Conservation (phyloP, 2,329 filamentous ascomycete genomes). For the Venturia effusa region DNA sequence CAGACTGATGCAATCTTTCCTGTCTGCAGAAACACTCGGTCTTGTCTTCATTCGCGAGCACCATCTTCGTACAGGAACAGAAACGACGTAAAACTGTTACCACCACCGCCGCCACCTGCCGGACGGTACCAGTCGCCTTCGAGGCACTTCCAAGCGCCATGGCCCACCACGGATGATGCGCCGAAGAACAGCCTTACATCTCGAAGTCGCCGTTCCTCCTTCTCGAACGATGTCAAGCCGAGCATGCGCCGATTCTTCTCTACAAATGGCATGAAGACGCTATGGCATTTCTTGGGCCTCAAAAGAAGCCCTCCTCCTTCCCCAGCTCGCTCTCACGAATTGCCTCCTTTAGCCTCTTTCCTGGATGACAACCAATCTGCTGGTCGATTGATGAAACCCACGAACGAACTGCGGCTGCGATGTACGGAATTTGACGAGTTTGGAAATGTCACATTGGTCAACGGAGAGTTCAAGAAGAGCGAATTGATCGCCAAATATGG, state of each 20-base stretch:
- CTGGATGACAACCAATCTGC: slow-evolving; percentile 50
- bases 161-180: background rate
- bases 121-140: background rate
- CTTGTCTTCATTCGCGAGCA: background rate
- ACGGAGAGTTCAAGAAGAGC: slow-evolving; percentile 94
- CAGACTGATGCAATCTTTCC: background rate
- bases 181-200: slow-evolving; percentile 1
- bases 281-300: background rate
- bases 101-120: background rate
- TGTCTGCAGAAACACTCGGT: background rate
- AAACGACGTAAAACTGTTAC: slow-evolving; percentile 7
- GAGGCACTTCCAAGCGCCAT: slow-evolving; percentile 3
- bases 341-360: slow-evolving; percentile 41
- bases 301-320: slow-evolving; percentile 23
- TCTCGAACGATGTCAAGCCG: background rate
- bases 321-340: slow-evolving; percentile 46
- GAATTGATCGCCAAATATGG: slow-evolving; percentile 97
- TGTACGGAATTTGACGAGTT: slow-evolving; percentile 93
- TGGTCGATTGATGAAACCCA: slow-evolving; percentile 65
- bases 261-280: slow-evolving; percentile 3
- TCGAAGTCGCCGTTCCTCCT: background rate
- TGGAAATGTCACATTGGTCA: slow-evolving; percentile 83
- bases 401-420: slow-evolving; percentile 72
- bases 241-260: slow-evolving; percentile 2
- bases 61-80: background rate